Percentiles rank a stretch among this genome's conserved stretches.
phyloP scores from a whole-genome alignment of 768 basidiomycete species.

The Hygrocybe coccinea region DNA sequence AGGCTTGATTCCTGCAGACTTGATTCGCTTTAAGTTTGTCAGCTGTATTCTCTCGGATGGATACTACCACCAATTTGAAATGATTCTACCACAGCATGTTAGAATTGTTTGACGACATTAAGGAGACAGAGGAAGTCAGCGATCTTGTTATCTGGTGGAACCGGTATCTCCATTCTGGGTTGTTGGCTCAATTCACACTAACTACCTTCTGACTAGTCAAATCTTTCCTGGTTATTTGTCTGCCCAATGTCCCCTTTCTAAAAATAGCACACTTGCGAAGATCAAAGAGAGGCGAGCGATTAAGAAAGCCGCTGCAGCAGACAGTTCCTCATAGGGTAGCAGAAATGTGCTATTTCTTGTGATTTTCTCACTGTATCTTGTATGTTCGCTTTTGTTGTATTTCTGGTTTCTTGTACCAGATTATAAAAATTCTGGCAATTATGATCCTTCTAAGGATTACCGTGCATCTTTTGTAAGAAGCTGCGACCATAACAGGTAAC shows the following conservation, averaged over 20 bases:
- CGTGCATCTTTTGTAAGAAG: no score
- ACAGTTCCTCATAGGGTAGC: no score
- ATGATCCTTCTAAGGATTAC: no score
- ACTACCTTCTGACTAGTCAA: background rate
- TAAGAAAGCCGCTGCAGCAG: background rate
- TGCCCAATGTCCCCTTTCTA: background rate
- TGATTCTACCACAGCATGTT: conserved; percentile 6
- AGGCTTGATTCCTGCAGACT: background rate
- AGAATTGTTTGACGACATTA: conserved; percentile 1
- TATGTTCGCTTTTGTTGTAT: no score
- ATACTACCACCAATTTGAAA: background rate
- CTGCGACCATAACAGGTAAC: no score
- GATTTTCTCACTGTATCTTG: no score
- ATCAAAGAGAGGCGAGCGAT: background rate
- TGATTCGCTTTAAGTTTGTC: conserved; percentile 4
- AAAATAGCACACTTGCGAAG: background rate
- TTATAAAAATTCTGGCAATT: no score
- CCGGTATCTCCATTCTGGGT: background rate
- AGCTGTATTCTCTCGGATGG: background rate
- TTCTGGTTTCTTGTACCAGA: no score
- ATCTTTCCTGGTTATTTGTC: background rate
- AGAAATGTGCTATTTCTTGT: no score
- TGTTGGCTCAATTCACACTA: background rate
- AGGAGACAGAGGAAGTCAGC: conserved; percentile 1
- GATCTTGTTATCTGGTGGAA: conserved; percentile 8